These are phyloP conservation scores for Cicer pinnatifidum DNA, from an alignment of 306 rosid species.

Conservation along the genomic window DNA sequence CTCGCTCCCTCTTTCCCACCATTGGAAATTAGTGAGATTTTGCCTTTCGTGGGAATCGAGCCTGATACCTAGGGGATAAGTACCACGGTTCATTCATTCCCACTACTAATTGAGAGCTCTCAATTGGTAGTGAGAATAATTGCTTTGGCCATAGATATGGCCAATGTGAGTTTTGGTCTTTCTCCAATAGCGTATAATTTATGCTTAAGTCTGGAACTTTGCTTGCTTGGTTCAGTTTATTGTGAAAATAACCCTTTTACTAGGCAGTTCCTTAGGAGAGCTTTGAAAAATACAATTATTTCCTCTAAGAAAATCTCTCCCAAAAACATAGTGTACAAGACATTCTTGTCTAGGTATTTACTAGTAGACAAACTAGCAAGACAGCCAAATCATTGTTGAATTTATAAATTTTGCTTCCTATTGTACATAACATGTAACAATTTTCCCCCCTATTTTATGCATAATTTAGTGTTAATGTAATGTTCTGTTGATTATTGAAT, in stretches of 20 bases:
- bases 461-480: constrained; percentile 3
- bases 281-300: neutral
- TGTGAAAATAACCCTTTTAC: neutral
- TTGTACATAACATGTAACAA: neutral
- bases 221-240: neutral
- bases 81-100: too few relatives aligned
- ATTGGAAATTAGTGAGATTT: too few relatives aligned
- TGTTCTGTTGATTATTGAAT: constrained; percentile 33
- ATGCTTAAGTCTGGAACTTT: neutral
- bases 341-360: neutral
- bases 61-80: too few relatives aligned
- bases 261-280: neutral
- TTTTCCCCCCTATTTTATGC: neutral
- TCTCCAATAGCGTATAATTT: too few relatives aligned
- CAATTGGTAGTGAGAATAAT: too few relatives aligned
- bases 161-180: too few relatives aligned
- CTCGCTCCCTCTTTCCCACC: too few relatives aligned
- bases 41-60: too few relatives aligned
- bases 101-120: too few relatives aligned
- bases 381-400: neutral
- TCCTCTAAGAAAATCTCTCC: neutral
- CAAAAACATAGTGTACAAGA: neutral
- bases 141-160: too few relatives aligned
- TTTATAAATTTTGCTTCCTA: constrained; percentile 16
- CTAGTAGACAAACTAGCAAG: neutral